Evolutionary conservation across 495 filamentous ascomycete species (phyloP), one percentile per base, ranked within the genome.

Genomic region (Tetracladium marchalianum): DNA sequence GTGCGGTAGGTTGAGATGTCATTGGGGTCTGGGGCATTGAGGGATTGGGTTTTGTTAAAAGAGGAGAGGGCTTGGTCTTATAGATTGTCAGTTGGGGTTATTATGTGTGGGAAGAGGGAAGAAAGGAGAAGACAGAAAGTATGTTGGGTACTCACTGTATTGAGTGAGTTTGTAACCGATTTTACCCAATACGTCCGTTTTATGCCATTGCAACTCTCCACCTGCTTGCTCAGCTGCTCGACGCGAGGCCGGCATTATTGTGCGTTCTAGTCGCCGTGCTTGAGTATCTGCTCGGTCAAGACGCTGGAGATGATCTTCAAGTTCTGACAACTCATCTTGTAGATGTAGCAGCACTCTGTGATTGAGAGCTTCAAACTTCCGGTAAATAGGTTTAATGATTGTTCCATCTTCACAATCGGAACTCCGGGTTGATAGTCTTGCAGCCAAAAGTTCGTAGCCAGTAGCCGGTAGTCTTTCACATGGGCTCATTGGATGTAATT

Each of bases 341-440:
- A 96, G 75, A 56, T 92, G 78, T 1, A 96, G 69, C 2, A 96
- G 71, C 11, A 94, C 68, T 13, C 90, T 81, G 58, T 94, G 87
- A 55, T 95, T 94, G 4, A 95, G 65, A 8, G 75, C 71, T 56
- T 85, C 84, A 55, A 96, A 96, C 48, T 83, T 83, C 32, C 89
- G 81, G 62, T 93, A 95, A 12, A 96, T 75, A 6, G 86, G 86
- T 9, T 71, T 73, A 27, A 82, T 69, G 1, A 39, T 44, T 2
- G 57, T 52, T 37, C 50, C 47, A 34, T 42, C 19, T 13, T 56
- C 53, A 16, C 19, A 9, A 2, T 56, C 49, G 18, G 16, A 32
- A 7, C 35, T 4, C 16, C 41, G 24, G 9, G 44, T 39, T 17
- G 50, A 49, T 17, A 60, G 31, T 34, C 41, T 39, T 3, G 51